phyloP scores from a whole-genome alignment of 192 early-diverging fungal genomes.

The Coemansia sp. region DNA sequence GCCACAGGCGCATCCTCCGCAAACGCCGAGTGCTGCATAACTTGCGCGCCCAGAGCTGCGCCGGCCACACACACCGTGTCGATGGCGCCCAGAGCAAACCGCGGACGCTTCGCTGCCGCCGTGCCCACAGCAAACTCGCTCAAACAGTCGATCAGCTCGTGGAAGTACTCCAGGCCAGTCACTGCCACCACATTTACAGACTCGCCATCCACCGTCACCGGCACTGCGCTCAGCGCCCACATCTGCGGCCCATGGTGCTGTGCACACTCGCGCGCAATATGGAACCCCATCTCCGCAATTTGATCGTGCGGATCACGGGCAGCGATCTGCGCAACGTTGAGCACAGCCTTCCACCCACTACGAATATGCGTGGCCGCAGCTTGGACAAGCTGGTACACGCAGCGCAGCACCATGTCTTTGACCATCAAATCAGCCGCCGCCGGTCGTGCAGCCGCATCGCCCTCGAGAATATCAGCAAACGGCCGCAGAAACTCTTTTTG shows the following conservation, averaged over 20 bases:
- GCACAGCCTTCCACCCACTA: conserved; percentile 76
- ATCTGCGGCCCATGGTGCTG: conserved; percentile 38
- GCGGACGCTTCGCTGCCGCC: conserved; percentile 23
- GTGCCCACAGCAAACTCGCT: conserved; percentile 40
- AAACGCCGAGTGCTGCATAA: conserved; percentile 20
- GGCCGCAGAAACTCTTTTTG: conserved; percentile 93
- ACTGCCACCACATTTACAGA: conserved; percentile 15
- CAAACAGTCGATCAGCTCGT: conserved; percentile 50
- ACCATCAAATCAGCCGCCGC: conserved; percentile 42
- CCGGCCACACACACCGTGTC: conserved; percentile 40
- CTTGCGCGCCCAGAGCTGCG: conserved; percentile 25
- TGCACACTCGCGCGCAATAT: conserved; percentile 45
- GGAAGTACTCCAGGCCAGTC: conserved; percentile 46
- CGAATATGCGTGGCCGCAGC: conserved; percentile 74
- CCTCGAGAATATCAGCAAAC: conserved; percentile 77
- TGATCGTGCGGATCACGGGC: conserved; percentile 67
- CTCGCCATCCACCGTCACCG: not conserved
- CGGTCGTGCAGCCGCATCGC: conserved; percentile 64
- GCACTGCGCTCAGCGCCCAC: conserved; percentile 24
- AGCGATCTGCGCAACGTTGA: conserved; percentile 63
- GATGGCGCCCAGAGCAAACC: conserved; percentile 44
- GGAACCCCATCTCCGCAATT: conserved; percentile 75
- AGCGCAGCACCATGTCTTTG: conserved; percentile 76
- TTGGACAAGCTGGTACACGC: conserved; percentile 73
- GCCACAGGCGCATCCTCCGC: conserved; percentile 5